A percentile compares a stretch with the other conserved stretches of the same genome.
Conservation (phyloP, 768 basidiomycete genomes). For the Chiua virens region DNA sequence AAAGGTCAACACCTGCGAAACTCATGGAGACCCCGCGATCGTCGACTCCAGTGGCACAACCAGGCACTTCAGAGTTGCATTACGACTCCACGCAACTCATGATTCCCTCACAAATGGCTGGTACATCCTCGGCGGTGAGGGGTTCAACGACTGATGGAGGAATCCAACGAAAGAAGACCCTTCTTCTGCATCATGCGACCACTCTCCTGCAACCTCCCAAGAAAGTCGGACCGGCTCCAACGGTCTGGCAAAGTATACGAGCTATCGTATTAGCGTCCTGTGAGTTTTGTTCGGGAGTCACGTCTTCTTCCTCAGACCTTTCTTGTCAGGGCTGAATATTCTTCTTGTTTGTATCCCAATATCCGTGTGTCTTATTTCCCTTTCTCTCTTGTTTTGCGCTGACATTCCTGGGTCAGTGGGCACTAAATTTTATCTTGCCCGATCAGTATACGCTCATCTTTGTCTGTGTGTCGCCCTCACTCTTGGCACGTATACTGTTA, state of each 20-base stretch:
- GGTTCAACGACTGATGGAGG: not conserved
- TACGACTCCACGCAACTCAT: conserved; percentile 4
- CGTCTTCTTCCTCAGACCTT: conserved; percentile 1
- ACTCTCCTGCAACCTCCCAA: conserved; percentile 39
- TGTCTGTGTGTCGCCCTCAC: conserved; percentile 47
- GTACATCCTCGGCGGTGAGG: conserved; percentile 16
- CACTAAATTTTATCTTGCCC: conserved; percentile 58
- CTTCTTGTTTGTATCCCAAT: conserved; percentile 70
- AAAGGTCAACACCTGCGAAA: not conserved
- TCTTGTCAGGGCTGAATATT: conserved; percentile 60
- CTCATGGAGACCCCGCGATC: conserved; percentile 18
- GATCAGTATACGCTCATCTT: conserved; percentile 63
- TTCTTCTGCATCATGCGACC: conserved; percentile 21
- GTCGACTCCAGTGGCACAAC: conserved; percentile 12
- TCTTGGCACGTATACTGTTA: not conserved
- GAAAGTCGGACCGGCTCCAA: conserved; percentile 43
- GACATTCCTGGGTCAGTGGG: conserved; percentile 53
- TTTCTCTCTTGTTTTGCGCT: not conserved
- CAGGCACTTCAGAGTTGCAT: conserved; percentile 1
- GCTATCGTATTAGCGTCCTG: conserved; percentile 60
- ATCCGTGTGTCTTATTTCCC: conserved; percentile 43
- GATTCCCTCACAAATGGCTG: conserved; percentile 5
- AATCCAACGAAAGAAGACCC: conserved; percentile 2
- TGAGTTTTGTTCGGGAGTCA: conserved; percentile 27
- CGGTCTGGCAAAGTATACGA: conserved; percentile 44